Evolutionary conservation across 495 filamentous ascomycete genomes (phyloP).

Genomic region (Rhypophila decipiens): DNA sequence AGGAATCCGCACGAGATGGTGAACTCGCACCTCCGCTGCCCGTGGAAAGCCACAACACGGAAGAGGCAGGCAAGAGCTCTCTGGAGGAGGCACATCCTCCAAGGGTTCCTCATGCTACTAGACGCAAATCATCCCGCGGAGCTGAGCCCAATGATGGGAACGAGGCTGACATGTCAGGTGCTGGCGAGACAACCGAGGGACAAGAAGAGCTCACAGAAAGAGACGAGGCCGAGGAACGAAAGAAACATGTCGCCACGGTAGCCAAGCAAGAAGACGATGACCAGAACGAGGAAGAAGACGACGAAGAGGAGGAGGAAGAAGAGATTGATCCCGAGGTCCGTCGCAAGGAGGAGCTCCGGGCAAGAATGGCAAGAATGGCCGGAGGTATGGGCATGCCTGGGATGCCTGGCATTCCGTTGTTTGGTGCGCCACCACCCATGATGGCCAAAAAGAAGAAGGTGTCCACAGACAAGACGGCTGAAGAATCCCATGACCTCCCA

Average conservation of each 20-base stretch:
- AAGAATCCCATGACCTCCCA: slow-evolving; percentile 43
- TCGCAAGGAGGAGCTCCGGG: slow-evolving; percentile 81
- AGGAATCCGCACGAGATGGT: slow-evolving; percentile 34
- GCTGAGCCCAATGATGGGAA: slow-evolving; percentile 63
- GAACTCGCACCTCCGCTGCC: slow-evolving; percentile 27
- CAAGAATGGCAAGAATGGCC: slow-evolving; percentile 97
- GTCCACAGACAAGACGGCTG: slow-evolving; percentile 33
- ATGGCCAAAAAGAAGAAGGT: slow-evolving; percentile 61
- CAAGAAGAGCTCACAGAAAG: slow-evolving; percentile 68
- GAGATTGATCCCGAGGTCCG: slow-evolving; percentile 88
- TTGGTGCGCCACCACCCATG: slow-evolving; percentile 51
- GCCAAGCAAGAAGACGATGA: slow-evolving; percentile 35
- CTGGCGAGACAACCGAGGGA: slow-evolving; percentile 75
- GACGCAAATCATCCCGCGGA: slow-evolving; percentile 50
- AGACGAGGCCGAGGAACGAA: slow-evolving; percentile 64
- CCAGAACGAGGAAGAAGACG: slow-evolving; percentile 48
- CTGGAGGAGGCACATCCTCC: slow-evolving; percentile 49
- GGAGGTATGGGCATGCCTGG: slow-evolving; percentile 97
- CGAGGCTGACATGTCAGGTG: slow-evolving; percentile 84
- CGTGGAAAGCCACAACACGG: slow-evolving; percentile 41
- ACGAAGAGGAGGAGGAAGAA: slow-evolving; percentile 70
- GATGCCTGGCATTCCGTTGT: slow-evolving; percentile 79
- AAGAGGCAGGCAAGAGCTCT: slow-evolving; percentile 52
- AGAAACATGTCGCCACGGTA: slow-evolving; percentile 22
- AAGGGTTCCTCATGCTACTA: slow-evolving; percentile 34